A percentile compares a stretch with the other conserved stretches of the same genome.
These are phyloP conservation scores for Diaporthe citri DNA, from an alignment of 2,329 filamentous ascomycete genomes.

Conservation along the genomic window DNA sequence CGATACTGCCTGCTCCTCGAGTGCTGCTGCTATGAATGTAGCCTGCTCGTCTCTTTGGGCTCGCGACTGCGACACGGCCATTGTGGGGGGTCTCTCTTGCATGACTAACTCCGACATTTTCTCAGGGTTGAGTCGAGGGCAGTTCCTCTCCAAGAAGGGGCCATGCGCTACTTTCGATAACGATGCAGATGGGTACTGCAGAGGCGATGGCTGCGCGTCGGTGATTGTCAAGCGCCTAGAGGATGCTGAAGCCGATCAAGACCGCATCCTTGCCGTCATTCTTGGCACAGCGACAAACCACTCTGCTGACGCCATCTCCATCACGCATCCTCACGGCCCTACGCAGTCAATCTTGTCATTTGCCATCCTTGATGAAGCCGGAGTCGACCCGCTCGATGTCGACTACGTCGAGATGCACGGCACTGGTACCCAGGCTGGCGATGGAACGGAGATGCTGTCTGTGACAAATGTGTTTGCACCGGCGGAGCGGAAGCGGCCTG, in stretches of 20 bases:
- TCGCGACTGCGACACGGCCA: constrained; percentile 83
- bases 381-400: constrained; percentile 81
- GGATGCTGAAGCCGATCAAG: constrained; percentile 81
- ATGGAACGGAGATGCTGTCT: constrained; percentile 84
- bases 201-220: constrained; percentile 80
- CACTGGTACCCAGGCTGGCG: constrained; percentile 88
- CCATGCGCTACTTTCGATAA: constrained; percentile 86
- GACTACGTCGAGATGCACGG: constrained; percentile 92
- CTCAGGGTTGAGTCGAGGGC: constrained; percentile 79
- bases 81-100: constrained; percentile 83
- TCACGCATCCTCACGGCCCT: constrained; percentile 84
- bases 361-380: constrained; percentile 77
- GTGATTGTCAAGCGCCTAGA: constrained; percentile 84
- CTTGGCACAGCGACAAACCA: constrained; percentile 83
- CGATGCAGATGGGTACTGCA: constrained; percentile 84
- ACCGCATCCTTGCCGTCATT: constrained; percentile 82
- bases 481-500: constrained; percentile 58
- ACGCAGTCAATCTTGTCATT: constrained; percentile 80
- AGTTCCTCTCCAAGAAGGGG: constrained; percentile 82
- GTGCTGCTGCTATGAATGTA: constrained; percentile 77
- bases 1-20: constrained; percentile 85
- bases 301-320: constrained; percentile 83
- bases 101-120: constrained; percentile 87
- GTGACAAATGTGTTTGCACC: constrained; percentile 71
- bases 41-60: constrained; percentile 80